Evolutionary conservation across 1,139 yeast genomes (phyloP).

Genomic region (Kodamaea fungicola): DNA sequence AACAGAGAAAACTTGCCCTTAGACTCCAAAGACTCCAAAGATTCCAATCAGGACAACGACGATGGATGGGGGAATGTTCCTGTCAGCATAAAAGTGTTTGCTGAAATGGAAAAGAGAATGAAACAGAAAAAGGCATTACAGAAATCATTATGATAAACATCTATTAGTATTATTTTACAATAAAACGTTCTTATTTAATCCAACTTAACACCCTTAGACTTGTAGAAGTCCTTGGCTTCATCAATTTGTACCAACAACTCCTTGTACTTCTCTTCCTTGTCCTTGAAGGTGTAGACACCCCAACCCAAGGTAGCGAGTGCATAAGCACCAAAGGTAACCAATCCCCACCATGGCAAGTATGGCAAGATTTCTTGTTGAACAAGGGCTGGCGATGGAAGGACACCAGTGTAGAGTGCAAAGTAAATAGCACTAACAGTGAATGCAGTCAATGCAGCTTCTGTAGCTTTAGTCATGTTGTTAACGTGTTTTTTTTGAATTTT

Average conservation of each 20-base stretch:
- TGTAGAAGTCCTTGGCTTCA: constrained; percentile 62
- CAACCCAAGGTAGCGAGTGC: constrained; percentile 71
- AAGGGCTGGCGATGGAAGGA: constrained; percentile 52
- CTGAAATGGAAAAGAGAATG: constrained; percentile 71
- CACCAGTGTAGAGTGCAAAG: constrained; percentile 49
- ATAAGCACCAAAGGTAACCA: constrained; percentile 69
- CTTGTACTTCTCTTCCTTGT: constrained; percentile 65
- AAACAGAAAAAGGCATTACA: constrained; percentile 28
- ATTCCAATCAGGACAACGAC: constrained; percentile 17
- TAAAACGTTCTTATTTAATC: constrained; percentile 20
- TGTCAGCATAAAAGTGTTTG: constrained; percentile 73
- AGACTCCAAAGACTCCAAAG: constrained; percentile 9
- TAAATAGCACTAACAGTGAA: constrained; percentile 52
- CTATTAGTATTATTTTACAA: too few relatives aligned
- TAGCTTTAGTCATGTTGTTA: constrained; percentile 61
- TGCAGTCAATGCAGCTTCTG: constrained; percentile 51
- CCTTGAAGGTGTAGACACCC: constrained; percentile 70
- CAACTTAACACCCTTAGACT: constrained; percentile 53
- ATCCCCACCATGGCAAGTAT: constrained; percentile 65
- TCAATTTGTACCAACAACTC: constrained; percentile 63
- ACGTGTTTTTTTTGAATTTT: constrained; percentile 2
- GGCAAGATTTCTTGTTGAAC: constrained; percentile 60
- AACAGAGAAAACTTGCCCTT: constrained; percentile 33
- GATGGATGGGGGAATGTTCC: constrained; percentile 70
- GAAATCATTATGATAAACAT: too few relatives aligned